Base-by-base conservation (phyloP, 768 basidiomycete species). In the Lactarius sp. region DNA sequence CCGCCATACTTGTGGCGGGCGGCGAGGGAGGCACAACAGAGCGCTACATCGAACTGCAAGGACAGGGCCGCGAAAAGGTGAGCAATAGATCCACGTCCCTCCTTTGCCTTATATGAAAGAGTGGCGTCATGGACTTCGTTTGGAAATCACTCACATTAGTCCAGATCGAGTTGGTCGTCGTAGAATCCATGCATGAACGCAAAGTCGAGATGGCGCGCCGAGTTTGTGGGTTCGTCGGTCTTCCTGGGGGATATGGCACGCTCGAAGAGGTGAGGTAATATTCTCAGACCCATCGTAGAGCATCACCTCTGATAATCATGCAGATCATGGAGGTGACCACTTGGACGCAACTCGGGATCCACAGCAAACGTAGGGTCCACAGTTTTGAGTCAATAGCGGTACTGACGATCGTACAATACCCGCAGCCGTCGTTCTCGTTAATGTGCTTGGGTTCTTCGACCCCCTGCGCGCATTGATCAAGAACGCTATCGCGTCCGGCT, bases 231-330 rank as follows among this genome's bases (percentile, higher is more conserved):
- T 99, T 99, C 69, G 77, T 98, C 52, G 92, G 86, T 12, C 77
- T 99, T 20, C 95, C 96, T 1, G 96, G 96, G 20, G 96, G 96
- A 0, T 97, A 85, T 71, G 96, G 96, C 10, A 98, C 95, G 0
- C 92, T 93, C 66, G 97, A 99, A 75, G 96, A 98, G 82, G 90
- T 87, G 36, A 64, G 73, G 60, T n/a, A 20, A 39, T 52, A 58
- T 6, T 34, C n/a, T 39, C 22, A 1, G 6, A 3, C 22, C 31
- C n/a, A 12, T 3, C 27, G 51, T 41, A n/a, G 12, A 16, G 27
- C 5, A 36, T 53, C 34, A 27, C 44, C 7, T 22, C 52, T 36
- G 8, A 42, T 36, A 6, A 20, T 27, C 49, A 10, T 37, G 5
- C 67, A 92, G 89, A 76, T 92, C n/a, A 74, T 97, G 34, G 96